Percentiles rank a stretch among this genome's conserved stretches.
Evolutionary conservation across 2,329 filamentous ascomycete genomes (phyloP).

Genomic region (Septoria linicola): DNA sequence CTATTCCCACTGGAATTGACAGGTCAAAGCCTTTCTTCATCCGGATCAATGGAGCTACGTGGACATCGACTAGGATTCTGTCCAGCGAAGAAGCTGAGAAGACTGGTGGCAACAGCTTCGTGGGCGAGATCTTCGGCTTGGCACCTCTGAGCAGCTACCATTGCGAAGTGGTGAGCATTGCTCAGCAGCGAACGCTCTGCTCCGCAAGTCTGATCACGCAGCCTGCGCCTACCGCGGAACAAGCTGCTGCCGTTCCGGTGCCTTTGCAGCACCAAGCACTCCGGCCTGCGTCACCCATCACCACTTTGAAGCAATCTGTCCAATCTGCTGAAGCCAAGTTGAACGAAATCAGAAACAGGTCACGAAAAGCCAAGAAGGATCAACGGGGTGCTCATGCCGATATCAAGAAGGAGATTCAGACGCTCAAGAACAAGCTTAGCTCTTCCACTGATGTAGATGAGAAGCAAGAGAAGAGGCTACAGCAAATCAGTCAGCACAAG

Average conservation of each 20-base stretch:
- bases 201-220: slow-evolving; percentile 70
- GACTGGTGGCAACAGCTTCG: slow-evolving; percentile 58
- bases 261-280: slow-evolving; percentile 62
- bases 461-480: slow-evolving; percentile 70
- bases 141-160: slow-evolving; percentile 74
- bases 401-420: slow-evolving; percentile 72
- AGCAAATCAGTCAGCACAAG: slow-evolving; percentile 72
- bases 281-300: slow-evolving; percentile 72
- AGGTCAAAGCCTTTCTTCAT: slow-evolving; percentile 75
- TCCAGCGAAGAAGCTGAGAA: slow-evolving; percentile 36
- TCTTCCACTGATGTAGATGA: slow-evolving; percentile 71
- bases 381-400: slow-evolving; percentile 68
- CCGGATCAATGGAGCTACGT: slow-evolving; percentile 73
- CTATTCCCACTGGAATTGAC: slow-evolving; percentile 55
- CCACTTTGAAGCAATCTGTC: slow-evolving; percentile 74
- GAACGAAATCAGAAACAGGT: slow-evolving; percentile 64
- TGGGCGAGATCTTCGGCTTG: slow-evolving; percentile 66
- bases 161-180: slow-evolving; percentile 72
- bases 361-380: slow-evolving; percentile 71
- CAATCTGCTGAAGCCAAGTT: slow-evolving; percentile 69
- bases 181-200: slow-evolving; percentile 65
- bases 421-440: slow-evolving; percentile 63
- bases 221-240: slow-evolving; percentile 57
- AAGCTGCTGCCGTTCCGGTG: slow-evolving; percentile 52
- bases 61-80: slow-evolving; percentile 73